A percentile compares a stretch with the other conserved stretches of the same genome.
phyloP scores from a whole-genome alignment of 2,329 filamentous ascomycete genomes.

The Xylaria sp. region DNA sequence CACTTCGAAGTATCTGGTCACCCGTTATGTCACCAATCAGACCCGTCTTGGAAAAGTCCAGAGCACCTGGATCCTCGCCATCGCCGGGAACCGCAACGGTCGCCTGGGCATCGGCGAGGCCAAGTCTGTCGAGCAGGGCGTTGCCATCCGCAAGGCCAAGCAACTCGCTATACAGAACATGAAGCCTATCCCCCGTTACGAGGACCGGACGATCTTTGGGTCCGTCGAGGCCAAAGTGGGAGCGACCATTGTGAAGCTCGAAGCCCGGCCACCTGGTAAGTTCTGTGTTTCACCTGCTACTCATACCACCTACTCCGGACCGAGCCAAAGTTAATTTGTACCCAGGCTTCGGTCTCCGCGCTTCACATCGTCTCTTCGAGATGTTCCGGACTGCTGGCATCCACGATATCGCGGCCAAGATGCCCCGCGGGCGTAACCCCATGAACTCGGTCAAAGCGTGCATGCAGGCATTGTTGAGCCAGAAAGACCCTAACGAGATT shows the following conservation, averaged over 20 bases:
- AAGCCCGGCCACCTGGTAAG: constrained; percentile 85
- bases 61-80: constrained; percentile 74
- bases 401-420: constrained; percentile 81
- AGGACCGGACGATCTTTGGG: constrained; percentile 89
- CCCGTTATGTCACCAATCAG: constrained; percentile 83
- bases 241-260: constrained; percentile 83
- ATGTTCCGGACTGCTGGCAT: constrained; percentile 89
- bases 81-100: constrained; percentile 87
- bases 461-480: constrained; percentile 79
- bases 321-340: neutral
- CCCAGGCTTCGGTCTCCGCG: constrained; percentile 89
- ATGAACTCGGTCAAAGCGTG: constrained; percentile 98
- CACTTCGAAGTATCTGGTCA: constrained; percentile 71
- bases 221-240: constrained; percentile 83
- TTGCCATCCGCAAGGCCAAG: constrained; percentile 74
- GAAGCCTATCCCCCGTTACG: constrained; percentile 89
- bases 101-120: constrained; percentile 88
- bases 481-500: constrained; percentile 87
- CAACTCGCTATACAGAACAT: constrained; percentile 89
- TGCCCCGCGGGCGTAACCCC: constrained; percentile 86
- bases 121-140: constrained; percentile 76
- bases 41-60: constrained; percentile 94
- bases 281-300: neutral
- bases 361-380: constrained; percentile 90
- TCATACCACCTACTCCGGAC: neutral